phyloP scores from a whole-genome alignment of 352 stramenopile genomes.

The Globisporangium emineosum region DNA sequence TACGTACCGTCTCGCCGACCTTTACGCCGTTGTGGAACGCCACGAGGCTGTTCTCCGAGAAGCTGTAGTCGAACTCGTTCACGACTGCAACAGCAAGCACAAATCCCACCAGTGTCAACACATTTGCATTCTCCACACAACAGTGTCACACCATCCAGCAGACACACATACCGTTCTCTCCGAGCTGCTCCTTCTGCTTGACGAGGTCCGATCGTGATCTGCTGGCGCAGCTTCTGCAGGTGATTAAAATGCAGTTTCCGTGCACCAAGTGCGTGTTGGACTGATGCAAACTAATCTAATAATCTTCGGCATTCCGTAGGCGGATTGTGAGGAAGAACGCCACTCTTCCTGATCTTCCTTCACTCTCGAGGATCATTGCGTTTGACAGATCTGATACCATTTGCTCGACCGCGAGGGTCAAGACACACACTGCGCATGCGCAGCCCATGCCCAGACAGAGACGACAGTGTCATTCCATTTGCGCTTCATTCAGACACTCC shows the following conservation, averaged over 20 bases:
- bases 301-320: too few species aligned
- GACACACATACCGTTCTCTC: constrained; percentile 71
- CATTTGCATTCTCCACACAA: background rate
- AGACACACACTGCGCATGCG: too few species aligned
- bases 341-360: too few species aligned
- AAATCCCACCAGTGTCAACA: background rate
- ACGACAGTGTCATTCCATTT: too few species aligned
- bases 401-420: too few species aligned
- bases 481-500: too few species aligned
- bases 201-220: constrained; percentile 96
- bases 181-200: constrained; percentile 99
- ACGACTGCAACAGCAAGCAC: constrained; percentile 64
- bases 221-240: constrained; percentile 90
- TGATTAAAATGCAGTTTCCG: constrained; percentile 91
- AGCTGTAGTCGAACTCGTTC: constrained; percentile 98
- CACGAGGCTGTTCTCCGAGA: constrained; percentile 98
- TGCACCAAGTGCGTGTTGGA: constrained; percentile 67
- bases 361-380: too few species aligned
- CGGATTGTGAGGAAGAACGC: too few species aligned
- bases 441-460: too few species aligned
- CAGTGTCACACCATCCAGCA: background rate
- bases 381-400: too few species aligned
- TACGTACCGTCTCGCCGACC: constrained; percentile 81
- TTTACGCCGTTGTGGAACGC: constrained; percentile 95
- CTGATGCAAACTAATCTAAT: too few species aligned